phyloP scores from a whole-genome alignment of 1,284 basidiomycete genomes.

The Tylopilus sp. region DNA sequence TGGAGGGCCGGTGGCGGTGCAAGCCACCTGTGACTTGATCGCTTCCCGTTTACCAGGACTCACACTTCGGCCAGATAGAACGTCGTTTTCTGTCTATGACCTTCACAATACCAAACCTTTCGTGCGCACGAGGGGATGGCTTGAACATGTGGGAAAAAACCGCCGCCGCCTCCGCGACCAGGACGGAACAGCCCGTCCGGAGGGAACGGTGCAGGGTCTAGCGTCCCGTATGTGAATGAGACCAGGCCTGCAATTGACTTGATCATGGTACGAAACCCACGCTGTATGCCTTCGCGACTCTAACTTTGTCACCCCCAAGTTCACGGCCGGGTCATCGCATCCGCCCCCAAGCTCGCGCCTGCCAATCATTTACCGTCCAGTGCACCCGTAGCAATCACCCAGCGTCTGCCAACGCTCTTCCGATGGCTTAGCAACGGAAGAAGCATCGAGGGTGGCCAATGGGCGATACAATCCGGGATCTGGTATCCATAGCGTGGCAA shows the following conservation, averaged over 20 bases:
- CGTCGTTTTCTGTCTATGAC: neutral
- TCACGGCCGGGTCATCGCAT: too few relatives aligned
- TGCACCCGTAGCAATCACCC: neutral
- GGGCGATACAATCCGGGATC: conserved; percentile 1
- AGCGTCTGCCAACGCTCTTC: conserved; percentile 3
- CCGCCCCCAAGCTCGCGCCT: neutral
- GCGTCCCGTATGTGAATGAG: neutral
- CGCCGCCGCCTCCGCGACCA: neutral
- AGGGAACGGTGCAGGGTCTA: neutral
- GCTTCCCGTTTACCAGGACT: too few relatives aligned
- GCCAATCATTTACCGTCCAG: neutral
- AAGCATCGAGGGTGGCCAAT: neutral
- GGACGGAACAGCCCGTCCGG: neutral
- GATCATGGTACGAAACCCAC: neutral
- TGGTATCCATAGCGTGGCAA: conserved; percentile 1
- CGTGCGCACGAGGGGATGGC: neutral
- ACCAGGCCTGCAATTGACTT: too few relatives aligned
- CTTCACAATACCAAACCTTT: neutral
- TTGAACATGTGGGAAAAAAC: neutral
- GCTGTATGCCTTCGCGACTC: neutral
- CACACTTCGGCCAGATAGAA: neutral
- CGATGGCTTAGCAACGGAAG: conserved; percentile 11
- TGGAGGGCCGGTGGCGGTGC: neutral
- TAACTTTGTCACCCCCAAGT: neutral
- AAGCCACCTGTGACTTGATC: too few relatives aligned